Conservation (phyloP, 2,329 filamentous ascomycete genomes). For the Aspergillus aculeatinus region DNA sequence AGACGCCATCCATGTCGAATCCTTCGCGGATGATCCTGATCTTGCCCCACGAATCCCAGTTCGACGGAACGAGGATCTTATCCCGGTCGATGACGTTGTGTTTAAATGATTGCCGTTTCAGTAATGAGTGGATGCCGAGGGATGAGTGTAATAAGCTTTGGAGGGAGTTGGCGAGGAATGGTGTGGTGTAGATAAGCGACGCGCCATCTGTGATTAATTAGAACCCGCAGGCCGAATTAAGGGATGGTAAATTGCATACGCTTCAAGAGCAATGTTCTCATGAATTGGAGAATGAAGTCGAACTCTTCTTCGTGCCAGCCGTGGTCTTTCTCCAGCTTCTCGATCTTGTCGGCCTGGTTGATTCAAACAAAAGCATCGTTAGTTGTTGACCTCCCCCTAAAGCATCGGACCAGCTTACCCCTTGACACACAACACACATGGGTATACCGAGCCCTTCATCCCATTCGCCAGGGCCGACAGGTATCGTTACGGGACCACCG, state of each 20-base stretch:
- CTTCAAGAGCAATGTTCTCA: constrained; percentile 85
- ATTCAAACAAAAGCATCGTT: constrained; percentile 9
- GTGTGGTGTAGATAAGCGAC: constrained; percentile 80
- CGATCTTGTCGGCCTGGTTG: constrained; percentile 77
- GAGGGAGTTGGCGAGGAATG: constrained; percentile 72
- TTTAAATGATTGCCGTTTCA: constrained; percentile 76
- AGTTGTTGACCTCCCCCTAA: constrained; percentile 12
- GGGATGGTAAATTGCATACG: constrained; percentile 51
- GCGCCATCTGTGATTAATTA: constrained; percentile 62
- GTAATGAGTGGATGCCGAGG: constrained; percentile 77
- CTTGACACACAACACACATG: constrained; percentile 92
- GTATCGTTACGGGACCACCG: constrained; percentile 69
- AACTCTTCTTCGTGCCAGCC: constrained; percentile 97
- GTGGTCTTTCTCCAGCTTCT: constrained; percentile 81
- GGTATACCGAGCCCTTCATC: constrained; percentile 84
- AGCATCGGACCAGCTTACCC: constrained; percentile 55
- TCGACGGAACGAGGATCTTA: constrained; percentile 89
- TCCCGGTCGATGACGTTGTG: constrained; percentile 92
- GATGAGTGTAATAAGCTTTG: constrained; percentile 81
- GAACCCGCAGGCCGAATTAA: constrained; percentile 6
- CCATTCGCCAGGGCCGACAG: constrained; percentile 87
- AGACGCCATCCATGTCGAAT: constrained; percentile 86
- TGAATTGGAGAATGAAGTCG: constrained; percentile 89
- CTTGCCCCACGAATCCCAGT: constrained; percentile 99
- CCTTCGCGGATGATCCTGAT: constrained; percentile 87